Conservation (phyloP, 768 basidiomycete species). For the Kwoniella dendrophila region DNA sequence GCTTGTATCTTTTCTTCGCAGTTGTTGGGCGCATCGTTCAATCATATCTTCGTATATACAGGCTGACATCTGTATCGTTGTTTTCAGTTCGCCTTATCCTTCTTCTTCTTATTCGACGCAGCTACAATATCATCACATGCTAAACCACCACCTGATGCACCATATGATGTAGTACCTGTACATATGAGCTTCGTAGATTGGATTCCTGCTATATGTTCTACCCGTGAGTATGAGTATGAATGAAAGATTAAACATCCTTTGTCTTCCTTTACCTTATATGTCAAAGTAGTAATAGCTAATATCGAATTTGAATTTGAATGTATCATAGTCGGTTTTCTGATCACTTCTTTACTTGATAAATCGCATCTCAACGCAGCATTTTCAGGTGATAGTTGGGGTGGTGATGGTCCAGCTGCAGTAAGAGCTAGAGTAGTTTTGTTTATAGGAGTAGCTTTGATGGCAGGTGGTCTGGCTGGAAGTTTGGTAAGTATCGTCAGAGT, state of each 20-base stretch:
- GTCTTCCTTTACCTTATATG: neutral
- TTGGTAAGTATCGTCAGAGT: slow-evolving; percentile 65
- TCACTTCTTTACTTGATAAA: slow-evolving; percentile 95
- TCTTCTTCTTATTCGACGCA: slow-evolving; percentile 94
- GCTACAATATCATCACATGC: slow-evolving; percentile 86
- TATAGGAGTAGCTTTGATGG: slow-evolving; percentile 95
- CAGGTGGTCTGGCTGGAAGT: slow-evolving; percentile 95
- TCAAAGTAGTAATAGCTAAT: neutral
- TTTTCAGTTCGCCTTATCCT: slow-evolving; percentile 85
- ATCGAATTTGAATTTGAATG: neutral
- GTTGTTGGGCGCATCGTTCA: no score
- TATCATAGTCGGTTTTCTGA: slow-evolving; percentile 71
- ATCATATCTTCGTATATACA: no score
- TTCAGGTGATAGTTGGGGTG: slow-evolving; percentile 52
- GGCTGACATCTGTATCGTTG: neutral
- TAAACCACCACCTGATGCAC: slow-evolving; percentile 70
- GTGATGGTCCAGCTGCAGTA: slow-evolving; percentile 82
- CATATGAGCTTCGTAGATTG: slow-evolving; percentile 94
- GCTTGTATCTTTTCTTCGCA: neutral
- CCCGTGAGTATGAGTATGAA: slow-evolving; percentile 56
- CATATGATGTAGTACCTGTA: slow-evolving; percentile 69
- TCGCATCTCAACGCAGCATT: slow-evolving; percentile 75
- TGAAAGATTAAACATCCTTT: slow-evolving; percentile 10
- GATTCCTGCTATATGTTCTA: slow-evolving; percentile 92
- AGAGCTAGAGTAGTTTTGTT: slow-evolving; percentile 86